Evolutionary conservation across 2,329 filamentous ascomycete species (phyloP), one percentile per base, ranked within the genome.

Genomic region (Sarocladium brachiariae): DNA sequence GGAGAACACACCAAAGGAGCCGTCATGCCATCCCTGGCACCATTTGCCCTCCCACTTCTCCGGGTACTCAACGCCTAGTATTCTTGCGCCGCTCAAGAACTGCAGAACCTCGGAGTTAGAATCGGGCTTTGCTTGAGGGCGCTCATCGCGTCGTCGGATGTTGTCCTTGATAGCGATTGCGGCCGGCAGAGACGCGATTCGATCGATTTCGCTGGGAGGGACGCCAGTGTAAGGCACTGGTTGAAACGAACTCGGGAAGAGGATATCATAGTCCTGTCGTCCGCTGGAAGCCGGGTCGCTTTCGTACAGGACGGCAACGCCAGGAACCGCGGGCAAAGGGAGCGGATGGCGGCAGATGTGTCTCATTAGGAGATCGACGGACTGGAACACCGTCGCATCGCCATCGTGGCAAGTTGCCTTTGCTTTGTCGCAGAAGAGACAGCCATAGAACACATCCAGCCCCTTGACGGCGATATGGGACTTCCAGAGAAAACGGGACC

Each of bases 401-500:
- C 65, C 67, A 24, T 70, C 64, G n/a, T 62, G 62, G 2, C 63
- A 57, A 0, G 67, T 68, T 1, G 60, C 52, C 54, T 69, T 72
- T 24, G 39, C 23, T 13, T 43, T 43, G 21, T 43, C 39, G 39
- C 39, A 43, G 21, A 43, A 43, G 1, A 72, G 55, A 48, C 70
- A 71, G 4, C 61, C 69, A 46, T 68, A 72, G 51, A 68, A 71
- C 41, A 64, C 57, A 23, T 66, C 63, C 30, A 65, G 57, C 14
- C 58, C 57, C 4, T 53, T 57, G 11, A 60, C 62, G n/a, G 59
- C 51, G 2, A 73, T 53, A 50, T 73, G 70, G 13, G 67, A 71
- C 50, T 73, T 73, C 58, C 67, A 70, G 10, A 72, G 61, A 23
- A 73, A 63, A 0, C 70, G 65, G 13, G 69, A 59, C 4, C 70